Evolutionary conservation across 768 basidiomycete species (phyloP), one percentile per base, ranked within the genome.

Genomic region (Termitomyces sp.): DNA sequence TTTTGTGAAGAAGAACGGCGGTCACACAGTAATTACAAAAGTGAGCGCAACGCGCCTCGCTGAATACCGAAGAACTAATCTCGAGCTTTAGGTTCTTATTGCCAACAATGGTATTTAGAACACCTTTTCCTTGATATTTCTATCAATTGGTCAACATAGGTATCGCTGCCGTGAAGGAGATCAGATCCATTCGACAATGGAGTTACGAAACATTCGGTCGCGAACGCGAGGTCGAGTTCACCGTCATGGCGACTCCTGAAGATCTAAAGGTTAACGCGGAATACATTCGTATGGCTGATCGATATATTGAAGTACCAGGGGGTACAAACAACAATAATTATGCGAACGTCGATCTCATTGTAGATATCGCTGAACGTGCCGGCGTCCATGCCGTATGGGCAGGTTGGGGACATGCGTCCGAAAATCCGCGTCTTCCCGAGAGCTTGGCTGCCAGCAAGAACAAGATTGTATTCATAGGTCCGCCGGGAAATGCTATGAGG

Each of bases 321-420:
- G 97, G 97, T 61, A 85, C 90, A 20, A 99, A 99, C 73, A 99
- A 98, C 81, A 95, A 98, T 82, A 98, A 99, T 74, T 98, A 98
- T 69, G 97, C 97, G 66, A 99, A 99, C 72, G 97, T 99, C 67
- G 97, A 99, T 69, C 88, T 97, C 69, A 98, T 99, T 68, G 92
- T 98, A 59, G 97, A 99, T 70, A 87, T 99, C 58, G 97, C 97
- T 46, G 95, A 99, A 75, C 88, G 97, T 64, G 83, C 94, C 23
- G 97, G 95, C 35, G 97, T 98, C 1, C 97, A 99, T 69, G 97
- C 97, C 47, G 97, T 99, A 28, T 99, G 97, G 97, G 97, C 97
- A 38, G 97, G 97, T 58, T 99, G 97, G 97, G 97, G 97, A 52
- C 97, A 99, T 73, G 97, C 97, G 30, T 98, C 97, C 2, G 97